Evolutionary conservation across 2,329 filamentous ascomycete genomes (phyloP).

Genomic region (Scolecobasidium constrictum): DNA sequence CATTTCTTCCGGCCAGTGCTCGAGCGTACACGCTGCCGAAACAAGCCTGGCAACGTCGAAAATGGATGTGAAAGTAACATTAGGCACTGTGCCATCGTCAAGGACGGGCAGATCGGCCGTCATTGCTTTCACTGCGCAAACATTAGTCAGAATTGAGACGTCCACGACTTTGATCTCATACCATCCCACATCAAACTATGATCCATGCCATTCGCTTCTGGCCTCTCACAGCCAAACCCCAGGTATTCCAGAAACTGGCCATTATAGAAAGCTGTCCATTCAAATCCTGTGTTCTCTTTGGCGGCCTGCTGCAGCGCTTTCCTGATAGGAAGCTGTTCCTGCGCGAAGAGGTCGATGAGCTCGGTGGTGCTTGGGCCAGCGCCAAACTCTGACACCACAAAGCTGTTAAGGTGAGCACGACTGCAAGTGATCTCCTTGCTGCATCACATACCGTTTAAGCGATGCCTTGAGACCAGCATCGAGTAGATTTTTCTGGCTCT

Average conservation of each 20-base stretch:
- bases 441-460: background rate
- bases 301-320: background rate
- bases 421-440: too few relatives aligned
- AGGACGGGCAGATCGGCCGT: background rate
- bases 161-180: too few relatives aligned
- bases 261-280: background rate
- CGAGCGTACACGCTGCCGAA: background rate
- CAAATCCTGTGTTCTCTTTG: background rate
- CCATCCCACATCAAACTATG: background rate
- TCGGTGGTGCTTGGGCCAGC: background rate
- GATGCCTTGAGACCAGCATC: background rate
- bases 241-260: background rate
- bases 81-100: background rate
- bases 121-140: background rate
- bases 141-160: background rate
- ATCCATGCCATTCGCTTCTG: background rate
- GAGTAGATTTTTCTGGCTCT: background rate
- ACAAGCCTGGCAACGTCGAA: background rate
- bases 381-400: background rate
- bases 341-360: background rate
- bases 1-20: background rate
- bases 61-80: background rate
- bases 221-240: background rate
- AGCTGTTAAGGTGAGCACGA: background rate
- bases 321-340: background rate